Conservation (phyloP, 495 filamentous ascomycete genomes). For the Pseudomonodictys pantanalensis region DNA sequence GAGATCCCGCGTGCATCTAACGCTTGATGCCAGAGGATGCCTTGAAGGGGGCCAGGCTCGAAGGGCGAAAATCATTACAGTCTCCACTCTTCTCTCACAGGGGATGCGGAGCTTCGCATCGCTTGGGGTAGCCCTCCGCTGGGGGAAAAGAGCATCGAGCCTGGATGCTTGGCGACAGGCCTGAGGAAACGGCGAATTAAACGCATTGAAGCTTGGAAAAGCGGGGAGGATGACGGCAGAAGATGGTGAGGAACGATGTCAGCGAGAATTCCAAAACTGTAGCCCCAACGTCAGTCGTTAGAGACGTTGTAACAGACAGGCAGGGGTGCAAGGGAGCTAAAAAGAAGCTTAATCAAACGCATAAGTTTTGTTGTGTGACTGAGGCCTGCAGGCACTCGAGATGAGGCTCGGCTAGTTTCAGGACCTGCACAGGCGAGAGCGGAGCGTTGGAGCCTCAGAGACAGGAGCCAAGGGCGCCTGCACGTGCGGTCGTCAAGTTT, state of each 20-base stretch:
- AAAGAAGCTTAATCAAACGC: slow-evolving; percentile 35
- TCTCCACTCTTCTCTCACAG: slow-evolving; percentile 24
- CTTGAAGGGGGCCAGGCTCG: slow-evolving; percentile 13
- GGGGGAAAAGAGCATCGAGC: slow-evolving; percentile 4
- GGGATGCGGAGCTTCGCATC: slow-evolving; percentile 11
- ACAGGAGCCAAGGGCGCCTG: background rate
- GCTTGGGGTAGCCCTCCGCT: background rate
- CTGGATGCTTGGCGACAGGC: background rate
- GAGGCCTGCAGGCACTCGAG: slow-evolving; percentile 18
- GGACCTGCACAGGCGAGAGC: slow-evolving; percentile 5
- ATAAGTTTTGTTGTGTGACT: slow-evolving; percentile 29
- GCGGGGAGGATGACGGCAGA: slow-evolving; percentile 2
- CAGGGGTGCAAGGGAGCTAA: slow-evolving; percentile 16
- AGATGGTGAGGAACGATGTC: slow-evolving; percentile 3
- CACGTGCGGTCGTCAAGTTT: background rate
- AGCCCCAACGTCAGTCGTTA: slow-evolving; percentile 26
- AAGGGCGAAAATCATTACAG: background rate
- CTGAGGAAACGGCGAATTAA: slow-evolving; percentile 28
- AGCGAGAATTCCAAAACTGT: slow-evolving; percentile 24
- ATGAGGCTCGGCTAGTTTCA: slow-evolving; percentile 32
- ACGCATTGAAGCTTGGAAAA: slow-evolving; percentile 25
- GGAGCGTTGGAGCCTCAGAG: slow-evolving; percentile 20
- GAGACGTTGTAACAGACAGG: slow-evolving; percentile 31
- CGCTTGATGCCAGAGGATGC: slow-evolving; percentile 25
- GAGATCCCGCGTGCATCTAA: slow-evolving; percentile 21